Evolutionary conservation across 1,284 basidiomycete genomes (phyloP).

Genomic region (Ganoderma sp.): DNA sequence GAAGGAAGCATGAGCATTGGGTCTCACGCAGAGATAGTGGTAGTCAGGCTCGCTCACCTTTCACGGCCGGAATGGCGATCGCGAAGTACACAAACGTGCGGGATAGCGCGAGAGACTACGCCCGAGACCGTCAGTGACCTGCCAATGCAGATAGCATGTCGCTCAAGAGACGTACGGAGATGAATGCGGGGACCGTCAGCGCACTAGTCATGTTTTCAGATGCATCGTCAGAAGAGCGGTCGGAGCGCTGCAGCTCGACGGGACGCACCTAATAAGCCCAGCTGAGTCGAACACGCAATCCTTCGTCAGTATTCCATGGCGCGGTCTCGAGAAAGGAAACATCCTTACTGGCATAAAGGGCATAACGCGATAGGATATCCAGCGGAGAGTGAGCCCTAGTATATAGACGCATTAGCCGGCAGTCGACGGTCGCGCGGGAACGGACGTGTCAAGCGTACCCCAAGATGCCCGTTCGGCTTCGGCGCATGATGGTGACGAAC

Average conservation of each 20-base stretch:
- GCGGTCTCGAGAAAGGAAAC: neutral
- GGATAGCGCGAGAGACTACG: neutral
- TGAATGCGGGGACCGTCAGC: neutral
- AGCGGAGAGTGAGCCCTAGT: constrained; percentile 1
- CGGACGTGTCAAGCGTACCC: neutral
- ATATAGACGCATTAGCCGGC: neutral
- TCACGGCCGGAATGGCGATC: neutral
- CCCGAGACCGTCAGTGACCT: neutral
- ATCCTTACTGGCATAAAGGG: constrained; percentile 4
- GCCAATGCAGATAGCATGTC: neutral
- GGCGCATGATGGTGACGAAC: neutral
- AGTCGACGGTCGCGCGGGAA: neutral
- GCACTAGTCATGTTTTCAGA: neutral
- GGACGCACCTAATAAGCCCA: neutral
- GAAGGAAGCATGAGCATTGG: neutral
- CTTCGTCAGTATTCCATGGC: neutral
- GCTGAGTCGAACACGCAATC: neutral
- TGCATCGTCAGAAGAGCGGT: neutral
- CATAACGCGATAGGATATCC: neutral
- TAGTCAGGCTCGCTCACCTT: neutral
- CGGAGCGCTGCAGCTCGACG: neutral
- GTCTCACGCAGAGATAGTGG: neutral
- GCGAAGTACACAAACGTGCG: constrained; percentile 5
- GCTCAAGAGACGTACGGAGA: neutral
- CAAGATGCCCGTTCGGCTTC: neutral